Percentiles rank a stretch among this genome's conserved stretches.
Conservation (phyloP, 2,329 filamentous ascomycete genomes). For the Neoascochyta sp. region DNA sequence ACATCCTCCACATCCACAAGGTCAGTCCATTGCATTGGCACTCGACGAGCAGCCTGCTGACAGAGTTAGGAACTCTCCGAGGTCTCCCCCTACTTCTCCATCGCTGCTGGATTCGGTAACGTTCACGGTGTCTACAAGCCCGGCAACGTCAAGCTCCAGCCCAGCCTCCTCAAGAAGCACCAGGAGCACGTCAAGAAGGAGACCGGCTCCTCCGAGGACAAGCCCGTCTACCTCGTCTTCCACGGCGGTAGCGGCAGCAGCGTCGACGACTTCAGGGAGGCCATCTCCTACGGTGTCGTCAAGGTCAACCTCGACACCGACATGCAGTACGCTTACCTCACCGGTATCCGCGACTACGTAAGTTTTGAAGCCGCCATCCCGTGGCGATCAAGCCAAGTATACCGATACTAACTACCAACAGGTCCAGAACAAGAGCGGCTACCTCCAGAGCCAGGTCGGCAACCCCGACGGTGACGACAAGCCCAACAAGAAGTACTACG, state of each 20-base stretch:
- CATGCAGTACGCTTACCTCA: conserved; percentile 84
- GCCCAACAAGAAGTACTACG: conserved; percentile 89
- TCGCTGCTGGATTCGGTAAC: conserved; percentile 85
- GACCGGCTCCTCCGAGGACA: conserved; percentile 66
- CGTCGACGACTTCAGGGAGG: conserved; percentile 74
- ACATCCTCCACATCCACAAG: conserved; percentile 33
- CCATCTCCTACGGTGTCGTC: conserved; percentile 73
- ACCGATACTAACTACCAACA: conserved; percentile 45
- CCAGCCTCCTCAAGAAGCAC: conserved; percentile 94
- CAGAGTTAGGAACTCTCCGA: conserved; percentile 69
- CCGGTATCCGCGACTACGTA: conserved; percentile 86
- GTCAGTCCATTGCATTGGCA: no score
- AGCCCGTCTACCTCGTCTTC: conserved; percentile 99
- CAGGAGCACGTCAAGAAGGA: conserved; percentile 86
- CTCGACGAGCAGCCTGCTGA: background rate
- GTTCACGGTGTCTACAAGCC: conserved; percentile 99
- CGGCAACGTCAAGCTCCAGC: conserved; percentile 94
- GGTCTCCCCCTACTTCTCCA: conserved; percentile 88
- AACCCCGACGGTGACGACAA: conserved; percentile 96
- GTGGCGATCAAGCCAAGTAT: no score
- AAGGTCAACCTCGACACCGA: conserved; percentile 99
- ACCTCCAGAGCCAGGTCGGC: conserved; percentile 79
- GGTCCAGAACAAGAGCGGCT: conserved; percentile 83
- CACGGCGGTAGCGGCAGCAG: conserved; percentile 92
- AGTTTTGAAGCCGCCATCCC: background rate